These are phyloP conservation scores for Coemansia sp. DNA, from an alignment of 192 early-diverging fungal species.

Conservation along the genomic window DNA sequence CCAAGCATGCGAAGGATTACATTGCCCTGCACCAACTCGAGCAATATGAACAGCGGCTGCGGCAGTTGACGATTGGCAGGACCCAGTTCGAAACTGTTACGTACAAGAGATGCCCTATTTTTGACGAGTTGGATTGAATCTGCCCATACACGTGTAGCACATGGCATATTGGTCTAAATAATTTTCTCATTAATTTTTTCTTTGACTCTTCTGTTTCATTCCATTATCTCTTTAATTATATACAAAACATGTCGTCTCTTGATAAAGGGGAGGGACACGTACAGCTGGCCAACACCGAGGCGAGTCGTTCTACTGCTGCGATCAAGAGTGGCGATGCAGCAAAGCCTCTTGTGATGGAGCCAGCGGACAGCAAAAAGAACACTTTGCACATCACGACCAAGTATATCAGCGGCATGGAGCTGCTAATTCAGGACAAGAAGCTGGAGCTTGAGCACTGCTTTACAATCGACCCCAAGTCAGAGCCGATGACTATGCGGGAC, in stretches of 20 bases:
- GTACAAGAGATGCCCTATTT: too few species aligned
- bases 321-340: background rate
- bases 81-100: too few species aligned
- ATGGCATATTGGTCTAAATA: too few species aligned
- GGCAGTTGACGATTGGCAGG: too few species aligned
- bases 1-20: background rate
- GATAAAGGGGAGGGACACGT: background rate
- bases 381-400: constrained; percentile 14
- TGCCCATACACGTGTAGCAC: too few species aligned
- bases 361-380: background rate
- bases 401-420: constrained; percentile 89
- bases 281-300: background rate
- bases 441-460: constrained; percentile 58
- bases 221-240: too few species aligned
- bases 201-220: too few species aligned
- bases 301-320: background rate
- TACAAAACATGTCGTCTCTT: background rate
- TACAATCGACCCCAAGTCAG: constrained; percentile 12
- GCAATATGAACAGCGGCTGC: background rate
- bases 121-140: too few species aligned
- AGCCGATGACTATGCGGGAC: constrained; percentile 63
- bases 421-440: constrained; percentile 77
- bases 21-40: background rate
- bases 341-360: background rate
- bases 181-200: too few species aligned